Base-by-base conservation (phyloP, 371 early-diverging fungal species). In the Rhizopus sp. region DNA sequence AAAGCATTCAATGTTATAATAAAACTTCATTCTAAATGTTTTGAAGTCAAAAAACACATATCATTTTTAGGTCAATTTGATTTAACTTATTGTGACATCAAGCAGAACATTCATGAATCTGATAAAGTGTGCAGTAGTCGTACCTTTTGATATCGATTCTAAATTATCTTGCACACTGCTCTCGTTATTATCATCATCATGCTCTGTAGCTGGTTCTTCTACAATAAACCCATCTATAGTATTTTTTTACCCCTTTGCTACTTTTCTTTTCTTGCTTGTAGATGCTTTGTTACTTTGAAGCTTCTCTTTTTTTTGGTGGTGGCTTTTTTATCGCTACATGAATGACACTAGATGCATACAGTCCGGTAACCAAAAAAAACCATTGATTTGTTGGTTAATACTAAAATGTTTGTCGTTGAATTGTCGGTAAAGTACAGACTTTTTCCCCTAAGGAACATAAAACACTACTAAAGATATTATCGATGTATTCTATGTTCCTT, bases 141-240 rank as follows among this genome's bases (percentile, higher is more conserved):
- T 62, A 33, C 53, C 57, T 62, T 60, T 61, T 44, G 50, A 47
- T 49, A 50, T 16, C 9, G 42, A 49, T 33, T 60, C 60, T 60
- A 50, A 42, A 46, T 37, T 59, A 46, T 59, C 46, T 51, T 59
- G 52, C 50, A 41, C 42, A 33, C 32, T 54, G 55, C 41, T 49
- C 60, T 60, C 23, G 8, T 51, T 51, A 59, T 59, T 59, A 53
- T 59, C 53, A 59, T 59, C 59, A 53, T 53, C 59, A 41, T 54
- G 50, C 60, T 60, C 54, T 54, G 53, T 60, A 34, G 35, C 42
- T 53, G 55, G 55, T 42, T 60, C 50, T 50, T 60, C 37, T 41
- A 54, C 42, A 48, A 53, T 53, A 53, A 59, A 53, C 34, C 30
- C 40, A 53, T 53, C 48, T 59, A 42, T 32, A 59, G 48, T 50